phyloP scores from a whole-genome alignment of 2,329 filamentous ascomycete genomes.

The Apiospora rasikravindrae region DNA sequence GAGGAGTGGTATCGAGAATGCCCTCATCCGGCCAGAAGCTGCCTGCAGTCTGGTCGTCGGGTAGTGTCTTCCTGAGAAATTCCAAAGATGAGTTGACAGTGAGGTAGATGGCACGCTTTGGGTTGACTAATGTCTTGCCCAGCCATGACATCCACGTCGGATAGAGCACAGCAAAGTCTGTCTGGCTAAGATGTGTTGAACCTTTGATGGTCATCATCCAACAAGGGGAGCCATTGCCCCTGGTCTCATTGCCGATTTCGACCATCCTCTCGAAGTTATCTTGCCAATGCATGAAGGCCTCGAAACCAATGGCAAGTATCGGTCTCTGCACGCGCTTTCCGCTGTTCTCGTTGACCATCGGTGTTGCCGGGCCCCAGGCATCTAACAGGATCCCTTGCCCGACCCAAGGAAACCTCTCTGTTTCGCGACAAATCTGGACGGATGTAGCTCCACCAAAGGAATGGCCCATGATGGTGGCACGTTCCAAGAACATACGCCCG shows the following conservation, averaged over 20 bases:
- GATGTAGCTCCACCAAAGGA: slow-evolving; percentile 71
- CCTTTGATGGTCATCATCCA: slow-evolving; percentile 62
- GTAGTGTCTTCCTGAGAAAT: slow-evolving; percentile 62
- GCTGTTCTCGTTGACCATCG: slow-evolving; percentile 47
- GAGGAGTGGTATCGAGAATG: slow-evolving; percentile 49
- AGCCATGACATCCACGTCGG: slow-evolving; percentile 61
- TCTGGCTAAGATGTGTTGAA: slow-evolving; percentile 69
- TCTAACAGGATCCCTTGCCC: slow-evolving; percentile 70
- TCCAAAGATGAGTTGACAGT: slow-evolving; percentile 68
- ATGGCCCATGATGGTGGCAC: slow-evolving; percentile 68
- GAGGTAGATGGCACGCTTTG: slow-evolving; percentile 64
- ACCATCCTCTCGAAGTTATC: slow-evolving; percentile 65
- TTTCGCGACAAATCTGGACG: slow-evolving; percentile 62
- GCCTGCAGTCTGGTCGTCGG: slow-evolving; percentile 51
- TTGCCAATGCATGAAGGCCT: slow-evolving; percentile 74
- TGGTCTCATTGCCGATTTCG: slow-evolving; percentile 61
- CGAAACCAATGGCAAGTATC: slow-evolving; percentile 67
- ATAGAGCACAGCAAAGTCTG: slow-evolving; percentile 70
- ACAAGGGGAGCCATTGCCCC: slow-evolving; percentile 48
- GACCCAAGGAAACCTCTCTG: slow-evolving; percentile 60
- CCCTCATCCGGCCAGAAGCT: slow-evolving; percentile 59
- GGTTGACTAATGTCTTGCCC: slow-evolving; percentile 68
- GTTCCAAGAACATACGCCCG: slow-evolving; percentile 57
- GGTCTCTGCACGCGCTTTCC: slow-evolving; percentile 55
- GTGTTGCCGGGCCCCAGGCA: slow-evolving; percentile 63